Evolutionary conservation across 2,329 filamentous ascomycete species (phyloP).

Genomic region (Ceratocystiopsis sp.): DNA sequence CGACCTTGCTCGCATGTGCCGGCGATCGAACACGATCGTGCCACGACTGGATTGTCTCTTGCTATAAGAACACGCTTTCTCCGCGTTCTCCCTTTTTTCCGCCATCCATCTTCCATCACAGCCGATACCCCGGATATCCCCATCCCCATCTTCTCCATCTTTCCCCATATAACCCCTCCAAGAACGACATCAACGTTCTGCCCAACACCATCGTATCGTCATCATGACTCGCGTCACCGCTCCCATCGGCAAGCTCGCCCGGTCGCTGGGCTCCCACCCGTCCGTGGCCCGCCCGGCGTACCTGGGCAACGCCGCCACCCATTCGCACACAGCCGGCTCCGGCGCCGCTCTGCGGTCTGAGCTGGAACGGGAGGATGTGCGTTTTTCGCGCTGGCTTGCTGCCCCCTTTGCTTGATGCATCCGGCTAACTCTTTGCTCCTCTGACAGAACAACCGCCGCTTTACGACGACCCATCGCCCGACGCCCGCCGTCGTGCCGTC

Average conservation of each 20-base stretch:
- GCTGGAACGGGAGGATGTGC: conserved; percentile 25
- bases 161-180: no score
- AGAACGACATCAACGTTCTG: background rate
- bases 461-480: conserved; percentile 31
- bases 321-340: conserved; percentile 20
- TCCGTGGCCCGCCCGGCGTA: conserved; percentile 18
- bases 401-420: background rate
- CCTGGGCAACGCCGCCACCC: conserved; percentile 12
- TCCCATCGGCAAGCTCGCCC: conserved; percentile 30
- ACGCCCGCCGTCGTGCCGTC: conserved; percentile 24
- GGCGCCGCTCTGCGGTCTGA: conserved; percentile 26
- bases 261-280: conserved; percentile 27
- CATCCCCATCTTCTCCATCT: background rate
- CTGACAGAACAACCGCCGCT: conserved; percentile 16
- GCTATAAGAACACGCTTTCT: no score
- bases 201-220: background rate
- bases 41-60: no score
- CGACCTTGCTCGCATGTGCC: no score
- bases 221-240: conserved; percentile 33
- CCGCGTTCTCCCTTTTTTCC: no score
- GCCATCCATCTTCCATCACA: background rate
- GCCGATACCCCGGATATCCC: background rate
- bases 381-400: conserved; percentile 8
- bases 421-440: background rate
- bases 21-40: no score